Conservation (phyloP, 139 green algal species). For the Trebouxia sp. region DNA sequence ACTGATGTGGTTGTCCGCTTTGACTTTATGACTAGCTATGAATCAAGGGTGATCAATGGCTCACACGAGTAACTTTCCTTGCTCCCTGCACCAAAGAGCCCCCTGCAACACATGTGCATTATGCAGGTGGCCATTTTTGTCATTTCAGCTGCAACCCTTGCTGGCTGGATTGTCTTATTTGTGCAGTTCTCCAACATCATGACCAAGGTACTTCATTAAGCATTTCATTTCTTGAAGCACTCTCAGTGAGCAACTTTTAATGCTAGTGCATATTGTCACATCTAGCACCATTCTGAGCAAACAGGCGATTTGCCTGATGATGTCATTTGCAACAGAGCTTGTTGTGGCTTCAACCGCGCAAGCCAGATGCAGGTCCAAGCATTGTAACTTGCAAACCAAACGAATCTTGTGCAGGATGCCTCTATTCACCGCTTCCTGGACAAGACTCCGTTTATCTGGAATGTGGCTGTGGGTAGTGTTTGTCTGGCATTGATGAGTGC, state of each 20-base stretch:
- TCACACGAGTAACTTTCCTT: not conserved
- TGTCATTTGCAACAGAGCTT: no score
- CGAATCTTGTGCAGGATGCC: constrained; percentile 5
- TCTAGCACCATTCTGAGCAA: not conserved
- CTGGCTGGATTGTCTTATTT: not conserved
- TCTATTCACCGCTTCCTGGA: not conserved
- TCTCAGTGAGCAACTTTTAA: no score
- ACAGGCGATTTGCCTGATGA: not conserved
- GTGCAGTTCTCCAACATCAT: not conserved
- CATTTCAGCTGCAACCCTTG: not conserved
- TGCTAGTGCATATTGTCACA: no score
- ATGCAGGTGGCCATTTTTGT: not conserved
- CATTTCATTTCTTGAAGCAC: no score
- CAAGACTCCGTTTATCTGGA: not conserved
- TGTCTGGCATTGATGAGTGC: not conserved
- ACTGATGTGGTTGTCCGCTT: not conserved
- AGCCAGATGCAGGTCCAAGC: no score
- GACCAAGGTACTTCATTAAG: no score
- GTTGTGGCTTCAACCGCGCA: no score
- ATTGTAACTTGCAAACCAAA: no score
- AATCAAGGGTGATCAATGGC: no score
- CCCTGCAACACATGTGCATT: not conserved
- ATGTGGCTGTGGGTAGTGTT: not conserved
- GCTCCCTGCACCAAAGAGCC: not conserved
- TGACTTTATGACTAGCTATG: not conserved